Evolutionary conservation across 2,329 filamentous ascomycete species (phyloP), one percentile per base, ranked within the genome.

Genomic region (Neurospora crassa): DNA sequence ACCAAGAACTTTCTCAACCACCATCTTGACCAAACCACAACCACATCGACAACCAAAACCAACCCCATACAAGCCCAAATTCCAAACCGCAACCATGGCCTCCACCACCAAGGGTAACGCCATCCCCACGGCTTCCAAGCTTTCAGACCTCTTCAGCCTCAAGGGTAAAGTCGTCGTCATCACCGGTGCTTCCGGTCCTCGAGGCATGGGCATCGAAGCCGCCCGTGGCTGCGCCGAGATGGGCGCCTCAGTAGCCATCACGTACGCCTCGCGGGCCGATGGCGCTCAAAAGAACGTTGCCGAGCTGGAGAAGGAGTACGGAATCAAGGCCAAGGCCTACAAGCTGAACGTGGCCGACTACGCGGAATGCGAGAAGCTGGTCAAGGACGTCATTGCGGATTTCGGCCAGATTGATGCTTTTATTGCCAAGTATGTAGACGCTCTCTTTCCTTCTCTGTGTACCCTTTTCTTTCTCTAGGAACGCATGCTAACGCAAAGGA

Each of bases 361-460:
- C 75, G 76, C 80, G 16, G 80, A 84, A 11, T 84, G 89, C 70
- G 81, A 88, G 78, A 79, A 82, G 67, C 83, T 88, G 74, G 82
- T 89, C 71, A 82, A 83, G 71, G 88, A 93, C 42, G 89, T 94
- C 74, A 85, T 91, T 78, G 82, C 84, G 75, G 92, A 94, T 78
- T 94, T 94, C 78, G 89, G 90, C 76, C 88, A 89, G 68, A 88
- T 93, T 71, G 91, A 93, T 74, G 87, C 90, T 73, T 92, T 94
- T 76, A 87, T 94, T 70, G 91, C 91, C 76, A 93, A 94, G 80
- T 90, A 86, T 53, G n/a, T n/a, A n/a, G 43, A 47, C n/a, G 90
- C 88, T 40, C 86, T 89, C 40, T 14, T 29, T 24, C 24, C 3
- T 24, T n/a, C n/a, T n/a, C n/a, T n/a, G n/a, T 24, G 24, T 24